A percentile compares a stretch with the other conserved stretches of the same genome.
These are phyloP conservation scores for Hyaloscypha finlandica DNA, from an alignment of 495 filamentous ascomycete genomes.

Conservation along the genomic window DNA sequence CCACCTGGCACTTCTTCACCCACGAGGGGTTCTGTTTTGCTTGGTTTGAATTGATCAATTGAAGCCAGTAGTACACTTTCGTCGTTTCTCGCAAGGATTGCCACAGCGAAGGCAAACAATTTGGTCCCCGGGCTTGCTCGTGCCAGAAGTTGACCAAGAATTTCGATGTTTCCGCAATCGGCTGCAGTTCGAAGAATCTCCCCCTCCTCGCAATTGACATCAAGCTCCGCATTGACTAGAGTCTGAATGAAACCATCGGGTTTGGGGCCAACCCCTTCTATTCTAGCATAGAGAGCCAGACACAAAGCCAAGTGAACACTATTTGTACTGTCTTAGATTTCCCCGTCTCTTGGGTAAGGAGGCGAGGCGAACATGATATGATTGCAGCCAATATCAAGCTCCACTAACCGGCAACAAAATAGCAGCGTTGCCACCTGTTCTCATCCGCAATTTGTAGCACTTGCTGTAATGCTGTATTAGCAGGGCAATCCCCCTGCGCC, in stretches of 20 bases:
- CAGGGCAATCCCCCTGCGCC: no score
- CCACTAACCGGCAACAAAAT: no score
- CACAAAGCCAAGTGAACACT: conserved; percentile 7
- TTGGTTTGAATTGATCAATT: conserved; percentile 6
- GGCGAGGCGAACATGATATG: no score
- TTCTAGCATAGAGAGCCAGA: conserved; percentile 3
- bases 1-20: neutral
- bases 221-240: neutral
- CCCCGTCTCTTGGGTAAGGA: no score
- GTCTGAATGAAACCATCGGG: conserved; percentile 11
- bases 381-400: no score
- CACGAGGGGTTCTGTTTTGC: neutral
- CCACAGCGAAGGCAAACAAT: conserved; percentile 8
- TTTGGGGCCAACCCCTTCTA: neutral
- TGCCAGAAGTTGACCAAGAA: neutral
- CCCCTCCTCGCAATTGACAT: conserved; percentile 10
- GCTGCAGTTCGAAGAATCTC: conserved; percentile 8
- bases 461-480: no score
- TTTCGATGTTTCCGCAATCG: neutral
- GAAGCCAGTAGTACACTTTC: conserved; percentile 8
- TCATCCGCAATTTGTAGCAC: no score
- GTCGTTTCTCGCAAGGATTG: conserved; percentile 9
- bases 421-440: no score
- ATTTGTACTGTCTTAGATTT: no score
- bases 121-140: conserved; percentile 8